Evolutionary conservation across 345 rosid genomes (phyloP), one percentile per base, ranked within the genome.

Genomic region (Psidium guajava): DNA sequence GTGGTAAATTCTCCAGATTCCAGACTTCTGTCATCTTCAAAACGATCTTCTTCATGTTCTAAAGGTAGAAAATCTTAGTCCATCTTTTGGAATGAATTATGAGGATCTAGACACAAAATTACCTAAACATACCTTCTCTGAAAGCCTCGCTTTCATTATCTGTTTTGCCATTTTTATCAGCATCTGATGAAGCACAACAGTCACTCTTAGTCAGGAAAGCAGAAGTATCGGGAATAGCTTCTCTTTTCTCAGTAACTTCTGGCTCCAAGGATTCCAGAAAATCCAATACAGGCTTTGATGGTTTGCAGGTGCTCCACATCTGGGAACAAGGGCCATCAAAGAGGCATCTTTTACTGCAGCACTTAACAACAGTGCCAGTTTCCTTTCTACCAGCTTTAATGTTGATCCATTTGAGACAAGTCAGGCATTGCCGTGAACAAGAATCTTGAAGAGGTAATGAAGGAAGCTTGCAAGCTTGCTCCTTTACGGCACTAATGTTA

Each of bases 391-490:
- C 85, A 54, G 69, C 86, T 88, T 88, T 87, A 73, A 83, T 82
- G 40, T 82, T 86, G 75, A 83, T 84, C 74, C 91, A 90, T 81
- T 51, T 87, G 57, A 86, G 74, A 83, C 96, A 94, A 87, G 86
- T 91, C 77, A 81, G 86, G 86, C 96, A 92, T 64, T 84, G 82
- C 95, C 94, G 92, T 90, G 89, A 90, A 90, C 92, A 91, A 85
- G 84, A 93, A 83, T 91, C 91, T 10, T 92, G 95, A 86, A 89
- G 90, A 81, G 87, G 77, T 85, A 93, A 86, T 84, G 93, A 87
- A 89, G 96, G 93, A 89, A 91, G 94, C 77, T 83, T 36, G 82
- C 86, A 83, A 82, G 88, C 84, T 58, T 88, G 91, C 81, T 87
- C 89, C 82, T 83, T 88, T 69, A 69, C 36, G 36, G 83, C 86